phyloP scores from a whole-genome alignment of 2,329 filamentous ascomycete species.

The Trichoderma sp. region DNA sequence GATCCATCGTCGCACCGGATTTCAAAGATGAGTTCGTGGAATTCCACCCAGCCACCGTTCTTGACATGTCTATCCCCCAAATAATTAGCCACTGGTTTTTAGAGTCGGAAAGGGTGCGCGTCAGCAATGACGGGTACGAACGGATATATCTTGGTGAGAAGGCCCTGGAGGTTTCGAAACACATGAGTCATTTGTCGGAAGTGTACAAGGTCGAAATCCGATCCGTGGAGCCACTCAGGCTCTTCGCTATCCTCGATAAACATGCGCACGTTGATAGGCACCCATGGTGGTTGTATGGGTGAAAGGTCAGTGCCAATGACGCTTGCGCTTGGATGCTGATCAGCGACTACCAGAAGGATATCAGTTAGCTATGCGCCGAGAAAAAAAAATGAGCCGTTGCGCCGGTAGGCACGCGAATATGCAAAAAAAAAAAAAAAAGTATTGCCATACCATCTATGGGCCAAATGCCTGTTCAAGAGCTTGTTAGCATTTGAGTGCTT shows the following conservation, averaged over 20 bases:
- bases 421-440: too few relatives aligned
- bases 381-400: conserved; percentile 23
- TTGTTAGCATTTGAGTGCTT: conserved; percentile 8
- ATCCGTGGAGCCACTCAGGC: conserved; percentile 56
- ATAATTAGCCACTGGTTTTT: neutral
- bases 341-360: conserved; percentile 39
- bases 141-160: conserved; percentile 46
- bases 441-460: conserved; percentile 48
- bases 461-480: conserved; percentile 47
- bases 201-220: conserved; percentile 59
- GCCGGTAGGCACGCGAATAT: neutral
- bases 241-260: conserved; percentile 63
- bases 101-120: neutral
- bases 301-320: conserved; percentile 48
- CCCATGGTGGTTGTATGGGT: conserved; percentile 49
- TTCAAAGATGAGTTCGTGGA: conserved; percentile 48
- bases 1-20: conserved; percentile 48
- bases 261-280: conserved; percentile 63
- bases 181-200: conserved; percentile 52
- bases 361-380: conserved; percentile 5
- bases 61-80: conserved; percentile 41
- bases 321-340: conserved; percentile 44
- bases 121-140: conserved; percentile 28
- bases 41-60: conserved; percentile 55
- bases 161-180: conserved; percentile 52